Evolutionary conservation across 2,329 filamentous ascomycete species (phyloP), one percentile per base, ranked within the genome.

Genomic region (Aspergillus ustus): DNA sequence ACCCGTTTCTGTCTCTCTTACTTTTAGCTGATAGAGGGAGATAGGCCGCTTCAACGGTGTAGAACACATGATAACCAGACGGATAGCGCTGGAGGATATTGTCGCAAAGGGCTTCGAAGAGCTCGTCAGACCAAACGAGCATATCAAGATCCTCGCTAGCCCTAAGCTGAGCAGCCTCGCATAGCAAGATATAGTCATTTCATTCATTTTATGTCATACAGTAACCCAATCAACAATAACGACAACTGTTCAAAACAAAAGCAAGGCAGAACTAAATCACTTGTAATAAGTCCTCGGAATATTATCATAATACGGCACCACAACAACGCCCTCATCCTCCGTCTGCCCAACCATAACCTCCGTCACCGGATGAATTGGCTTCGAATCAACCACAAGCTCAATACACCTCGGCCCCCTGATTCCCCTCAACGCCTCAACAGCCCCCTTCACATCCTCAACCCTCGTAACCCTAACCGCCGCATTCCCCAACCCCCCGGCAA

Each of bases 221-320:
- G 4, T 37, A 13, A 37, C 9, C 2, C 15, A 52, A 5, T 52
- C 49, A 17, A 17, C 6, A 7, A 13, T 15, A 48, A 8, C n/a
- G 17, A 13, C 5, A 48, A 8, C n/a, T 48, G 11, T 22, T 48
- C 25, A 52, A 22, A 37, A 52, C 20, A n/a, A n/a, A 25, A 4
- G 25, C 25, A 25, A 25, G 9, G 51, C 9, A 40, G 17, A n/a
- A 25, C 22, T 11, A 53, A 22, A 25, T n/a, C 17, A 28, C 46
- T 66, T 66, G 49, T 70, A 69, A 29, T 63, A 58, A 19, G 63
- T 55, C 52, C 77, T 67, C 0, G 79, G 80, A 25, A 82, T 69
- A 64, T 82, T 82, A 57, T 82, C 79, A 66, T 82, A 82, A 63
- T 82, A 82, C 3, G 80, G 80, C 57, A 83, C 79, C 28, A 82